These are phyloP conservation scores for Tuber aestivum DNA, from an alignment of 495 filamentous ascomycete species.

Conservation along the genomic window DNA sequence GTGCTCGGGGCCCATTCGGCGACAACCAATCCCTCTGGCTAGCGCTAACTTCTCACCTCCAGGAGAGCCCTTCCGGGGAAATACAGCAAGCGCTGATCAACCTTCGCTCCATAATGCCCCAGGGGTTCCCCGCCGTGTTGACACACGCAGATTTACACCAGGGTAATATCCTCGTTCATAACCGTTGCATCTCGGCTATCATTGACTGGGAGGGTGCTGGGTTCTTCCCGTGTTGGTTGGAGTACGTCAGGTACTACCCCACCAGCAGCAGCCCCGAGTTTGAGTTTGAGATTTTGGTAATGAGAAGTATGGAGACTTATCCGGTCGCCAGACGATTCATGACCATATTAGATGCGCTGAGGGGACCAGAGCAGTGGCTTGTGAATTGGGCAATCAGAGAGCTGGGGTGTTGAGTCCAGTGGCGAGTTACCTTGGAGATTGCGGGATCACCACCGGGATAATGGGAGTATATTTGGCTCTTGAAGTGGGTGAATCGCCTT, in stretches of 20 bases:
- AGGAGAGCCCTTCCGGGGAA: neutral
- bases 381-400: neutral
- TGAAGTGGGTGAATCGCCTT: neutral
- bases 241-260: conserved; percentile 29
- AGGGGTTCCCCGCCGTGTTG: conserved; percentile 13
- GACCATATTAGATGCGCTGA: neutral
- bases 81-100: neutral
- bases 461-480: neutral
- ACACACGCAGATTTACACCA: conserved; percentile 41
- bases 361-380: neutral
- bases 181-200: conserved; percentile 35
- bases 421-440: neutral
- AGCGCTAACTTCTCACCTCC: neutral
- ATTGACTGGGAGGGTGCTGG: conserved; percentile 45
- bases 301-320: neutral
- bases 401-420: neutral
- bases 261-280: neutral
- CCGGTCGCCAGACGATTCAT: neutral
- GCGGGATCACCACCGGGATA: neutral
- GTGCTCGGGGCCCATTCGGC: neutral
- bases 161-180: conserved; percentile 43
- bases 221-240: conserved; percentile 44
- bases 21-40: neutral
- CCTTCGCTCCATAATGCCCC: neutral
- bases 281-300: neutral